Conservation (phyloP, 2,329 filamentous ascomycete species). For the Cryphonectria carpinicola region DNA sequence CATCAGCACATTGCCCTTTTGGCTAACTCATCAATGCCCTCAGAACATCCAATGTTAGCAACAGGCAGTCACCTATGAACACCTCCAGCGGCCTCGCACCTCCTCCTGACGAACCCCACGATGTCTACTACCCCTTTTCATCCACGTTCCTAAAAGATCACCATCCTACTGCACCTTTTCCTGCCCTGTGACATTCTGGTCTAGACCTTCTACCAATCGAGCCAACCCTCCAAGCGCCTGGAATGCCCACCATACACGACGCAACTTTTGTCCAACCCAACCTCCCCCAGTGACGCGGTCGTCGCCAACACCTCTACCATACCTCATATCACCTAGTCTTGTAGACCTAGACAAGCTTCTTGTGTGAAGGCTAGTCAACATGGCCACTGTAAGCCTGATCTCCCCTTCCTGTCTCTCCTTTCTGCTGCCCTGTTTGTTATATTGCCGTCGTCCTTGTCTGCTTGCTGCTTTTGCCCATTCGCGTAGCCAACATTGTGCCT, state of each 20-base stretch:
- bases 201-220: neutral
- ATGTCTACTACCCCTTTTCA: conserved; percentile 26
- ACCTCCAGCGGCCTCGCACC: conserved; percentile 12
- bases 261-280: conserved; percentile 7
- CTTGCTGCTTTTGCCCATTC: neutral
- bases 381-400: conserved; percentile 43
- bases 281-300: conserved; percentile 16
- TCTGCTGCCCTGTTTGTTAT: neutral
- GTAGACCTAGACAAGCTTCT: conserved; percentile 13
- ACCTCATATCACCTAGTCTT: conserved; percentile 21
- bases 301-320: conserved; percentile 8
- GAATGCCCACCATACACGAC: conserved; percentile 21
- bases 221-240: conserved; percentile 12
- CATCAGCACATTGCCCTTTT: neutral
- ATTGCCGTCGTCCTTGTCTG: neutral
- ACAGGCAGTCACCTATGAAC: conserved; percentile 17
- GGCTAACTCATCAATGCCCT: neutral
- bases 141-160: conserved; percentile 19
- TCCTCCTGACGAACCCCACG: conserved; percentile 23
- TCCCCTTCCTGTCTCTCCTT: conserved; percentile 6
- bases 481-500: neutral
- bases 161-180: conserved; percentile 11
- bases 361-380: conserved; percentile 33
- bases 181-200: conserved; percentile 12
- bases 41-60: conserved; percentile 7